A percentile compares a stretch with the other conserved stretches of the same genome.
Evolutionary conservation across 768 basidiomycete genomes (phyloP).

Genomic region (Suillus weaverae): DNA sequence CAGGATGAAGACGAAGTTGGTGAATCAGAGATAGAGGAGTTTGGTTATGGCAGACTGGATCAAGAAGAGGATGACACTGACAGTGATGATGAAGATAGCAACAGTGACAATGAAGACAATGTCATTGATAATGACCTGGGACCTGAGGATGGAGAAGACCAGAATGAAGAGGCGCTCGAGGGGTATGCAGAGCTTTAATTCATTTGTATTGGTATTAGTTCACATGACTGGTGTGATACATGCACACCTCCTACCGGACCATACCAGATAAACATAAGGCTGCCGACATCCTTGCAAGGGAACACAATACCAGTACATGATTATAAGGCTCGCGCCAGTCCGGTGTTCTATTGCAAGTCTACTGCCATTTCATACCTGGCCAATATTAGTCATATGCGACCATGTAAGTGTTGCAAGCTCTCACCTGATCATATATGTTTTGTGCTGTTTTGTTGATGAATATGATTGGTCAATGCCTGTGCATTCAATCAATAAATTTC

Average conservation of each 20-base stretch:
- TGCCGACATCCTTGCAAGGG: neutral
- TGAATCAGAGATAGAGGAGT: conserved; percentile 4
- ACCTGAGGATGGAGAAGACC: conserved; percentile 4
- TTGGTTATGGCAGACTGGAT: neutral
- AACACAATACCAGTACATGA: neutral
- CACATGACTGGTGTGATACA: neutral
- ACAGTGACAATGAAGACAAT: neutral
- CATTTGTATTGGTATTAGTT: neutral
- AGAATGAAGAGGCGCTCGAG: neutral
- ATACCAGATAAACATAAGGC: neutral
- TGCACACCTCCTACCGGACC: neutral
- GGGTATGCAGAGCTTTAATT: conserved; percentile 2
- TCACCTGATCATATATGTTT: neutral
- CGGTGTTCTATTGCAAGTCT: neutral
- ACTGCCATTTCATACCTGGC: neutral
- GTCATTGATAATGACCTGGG: neutral
- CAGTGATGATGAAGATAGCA: neutral
- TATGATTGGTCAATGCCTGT: neutral
- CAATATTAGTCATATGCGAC: neutral
- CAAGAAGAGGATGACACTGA: neutral
- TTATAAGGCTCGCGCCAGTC: neutral
- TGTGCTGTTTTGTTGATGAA: neutral
- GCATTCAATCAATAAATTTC: neutral
- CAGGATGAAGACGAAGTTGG: neutral
- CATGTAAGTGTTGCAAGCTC: neutral